Percentiles rank a stretch among this genome's conserved stretches.
These are phyloP conservation scores for Aspergillus tubingensis DNA, from an alignment of 2,329 filamentous ascomycete genomes.

Conservation along the genomic window DNA sequence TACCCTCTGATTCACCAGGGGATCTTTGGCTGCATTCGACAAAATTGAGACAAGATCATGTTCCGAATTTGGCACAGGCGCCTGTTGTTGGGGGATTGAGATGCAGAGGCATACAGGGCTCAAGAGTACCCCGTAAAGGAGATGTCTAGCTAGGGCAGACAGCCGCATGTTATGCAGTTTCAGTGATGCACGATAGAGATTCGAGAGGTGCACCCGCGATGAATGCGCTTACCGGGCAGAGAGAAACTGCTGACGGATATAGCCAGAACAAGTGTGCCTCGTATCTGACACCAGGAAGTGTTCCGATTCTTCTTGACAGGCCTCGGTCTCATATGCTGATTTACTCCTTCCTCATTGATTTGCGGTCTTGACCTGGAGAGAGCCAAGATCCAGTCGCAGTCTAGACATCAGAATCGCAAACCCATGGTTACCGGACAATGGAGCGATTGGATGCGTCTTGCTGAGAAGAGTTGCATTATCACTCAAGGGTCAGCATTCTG, in stretches of 20 bases:
- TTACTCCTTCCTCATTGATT: not conserved
- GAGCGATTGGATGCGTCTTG: not conserved
- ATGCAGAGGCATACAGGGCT: not conserved
- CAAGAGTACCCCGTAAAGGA: not conserved
- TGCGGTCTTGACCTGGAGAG: not conserved
- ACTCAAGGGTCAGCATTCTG: not conserved
- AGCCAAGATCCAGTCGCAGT: not conserved
- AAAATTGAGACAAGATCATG: conserved; percentile 7
- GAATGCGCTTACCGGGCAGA: not conserved
- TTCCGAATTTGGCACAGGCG: not conserved
- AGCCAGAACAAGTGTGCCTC: not conserved
- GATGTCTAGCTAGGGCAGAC: not conserved
- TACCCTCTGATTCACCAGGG: not conserved
- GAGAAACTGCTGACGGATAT: not conserved
- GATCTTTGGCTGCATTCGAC: not conserved
- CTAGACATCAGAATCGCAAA: not conserved
- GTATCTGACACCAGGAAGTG: not conserved
- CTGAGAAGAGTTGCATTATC: not conserved
- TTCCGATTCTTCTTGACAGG: not conserved
- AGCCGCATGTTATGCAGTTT: not conserved
- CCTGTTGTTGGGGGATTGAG: not conserved
- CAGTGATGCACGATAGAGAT: not conserved
- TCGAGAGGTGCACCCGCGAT: not conserved
- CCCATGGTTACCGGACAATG: not conserved
- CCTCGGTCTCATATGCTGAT: not conserved